Evolutionary conservation across 768 basidiomycete genomes (phyloP), one percentile per base, ranked within the genome.

Genomic region (Termitomyces sp.): DNA sequence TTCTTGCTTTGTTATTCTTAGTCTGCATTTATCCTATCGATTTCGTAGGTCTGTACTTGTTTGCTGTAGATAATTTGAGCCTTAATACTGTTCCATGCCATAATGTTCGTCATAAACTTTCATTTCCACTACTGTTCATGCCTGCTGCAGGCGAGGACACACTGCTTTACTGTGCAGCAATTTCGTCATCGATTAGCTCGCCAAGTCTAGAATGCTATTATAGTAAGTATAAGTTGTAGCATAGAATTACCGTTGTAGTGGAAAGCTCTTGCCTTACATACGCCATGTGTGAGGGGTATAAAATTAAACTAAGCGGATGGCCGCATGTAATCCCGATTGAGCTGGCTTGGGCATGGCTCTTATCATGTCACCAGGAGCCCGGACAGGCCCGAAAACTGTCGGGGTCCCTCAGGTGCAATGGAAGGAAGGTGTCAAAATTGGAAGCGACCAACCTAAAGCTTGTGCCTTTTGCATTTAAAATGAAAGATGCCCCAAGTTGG

Each of bases 141-240:
- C 54, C 32, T 40, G 18, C 39, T 18, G 39, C 54, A 40, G 38
- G 54, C 7, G 54, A 40, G 54, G 9, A 28, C 38, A n/a, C n/a
- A n/a, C n/a, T n/a, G n/a, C n/a, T n/a, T n/a, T n/a, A n/a, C n/a
- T n/a, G n/a, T n/a, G n/a, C n/a, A n/a, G 7, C 15, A 38, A 20
- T 24, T 24, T 53, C 66, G 61, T 64, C 63, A 66, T 66, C 59
- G 57, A 66, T 63, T 60, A 60, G 46, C 59, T 62, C 49, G 20
- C 36, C 42, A 58, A 58, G 42, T 51, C 45, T 57, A 55, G 52
- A 52, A 49, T 52, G 45, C 39, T 44, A 40, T 18, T 42, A 42
- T 51, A 35, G n/a, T 33, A 24, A 33, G 16, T 24, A 38, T 16
- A 20, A 20, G 8, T 48, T 8, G 35, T 12, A 55, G 5, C 18